Conservation (phyloP, 495 filamentous ascomycete genomes). For the Xanthoparmelia taractica region DNA sequence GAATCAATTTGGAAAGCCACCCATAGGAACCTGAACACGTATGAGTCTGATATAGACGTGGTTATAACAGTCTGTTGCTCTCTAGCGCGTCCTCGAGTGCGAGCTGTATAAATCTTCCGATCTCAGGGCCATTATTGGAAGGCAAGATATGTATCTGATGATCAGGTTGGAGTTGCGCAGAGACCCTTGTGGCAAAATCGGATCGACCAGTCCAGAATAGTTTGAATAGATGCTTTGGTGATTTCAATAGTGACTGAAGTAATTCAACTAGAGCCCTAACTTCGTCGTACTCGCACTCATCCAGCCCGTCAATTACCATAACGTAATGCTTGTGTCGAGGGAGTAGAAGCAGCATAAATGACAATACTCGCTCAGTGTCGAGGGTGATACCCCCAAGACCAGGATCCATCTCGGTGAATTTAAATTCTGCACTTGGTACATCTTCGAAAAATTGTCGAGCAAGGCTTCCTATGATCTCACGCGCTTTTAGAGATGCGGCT, state of each 20-base stretch:
- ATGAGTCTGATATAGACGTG: neutral
- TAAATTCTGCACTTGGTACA: neutral
- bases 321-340: conserved; percentile 1
- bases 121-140: conserved; percentile 3
- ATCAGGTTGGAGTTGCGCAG: too few species aligned
- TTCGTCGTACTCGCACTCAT: conserved; percentile 7
- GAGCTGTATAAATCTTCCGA: neutral
- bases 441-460: conserved; percentile 3
- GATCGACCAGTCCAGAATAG: conserved; percentile 9
- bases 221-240: neutral
- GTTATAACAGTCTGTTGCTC: neutral
- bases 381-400: neutral
- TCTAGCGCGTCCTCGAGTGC: conserved; percentile 7
- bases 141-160: neutral
- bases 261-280: neutral
- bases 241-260: neutral
- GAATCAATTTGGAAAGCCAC: conserved; percentile 28
- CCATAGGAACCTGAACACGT: conserved; percentile 31
- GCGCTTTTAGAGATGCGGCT: conserved; percentile 4
- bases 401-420: neutral
- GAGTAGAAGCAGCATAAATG: neutral
- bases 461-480: conserved; percentile 11
- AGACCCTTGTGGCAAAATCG: neutral
- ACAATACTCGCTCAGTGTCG: neutral
- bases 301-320: conserved; percentile 13